These are phyloP conservation scores for Endoconidiophora polonica DNA, from an alignment of 2,329 filamentous ascomycete species.

Conservation along the genomic window DNA sequence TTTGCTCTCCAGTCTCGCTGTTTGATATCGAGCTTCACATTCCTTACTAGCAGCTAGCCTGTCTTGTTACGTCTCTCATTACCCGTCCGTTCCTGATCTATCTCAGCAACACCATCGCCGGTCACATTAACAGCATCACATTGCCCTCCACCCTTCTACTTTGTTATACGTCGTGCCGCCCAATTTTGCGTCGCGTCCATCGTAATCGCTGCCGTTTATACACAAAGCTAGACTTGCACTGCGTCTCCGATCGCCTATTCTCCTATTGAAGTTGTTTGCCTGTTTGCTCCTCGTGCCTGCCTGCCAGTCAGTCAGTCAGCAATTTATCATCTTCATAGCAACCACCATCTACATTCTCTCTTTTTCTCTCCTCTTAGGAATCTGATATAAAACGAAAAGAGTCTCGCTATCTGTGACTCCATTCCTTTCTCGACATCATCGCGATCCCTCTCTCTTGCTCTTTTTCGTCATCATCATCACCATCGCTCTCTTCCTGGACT, in stretches of 20 bases:
- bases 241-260: no score
- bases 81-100: not conserved
- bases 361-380: not conserved
- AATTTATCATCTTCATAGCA: no score
- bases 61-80: conserved; percentile 1
- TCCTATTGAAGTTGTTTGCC: not conserved
- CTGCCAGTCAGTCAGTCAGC: no score
- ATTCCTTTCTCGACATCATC: not conserved
- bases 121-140: not conserved
- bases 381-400: not conserved
- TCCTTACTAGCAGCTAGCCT: conserved; percentile 9
- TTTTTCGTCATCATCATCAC: not conserved
- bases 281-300: no score
- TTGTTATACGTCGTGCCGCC: no score
- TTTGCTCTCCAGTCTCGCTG: conserved; percentile 4
- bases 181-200: no score
- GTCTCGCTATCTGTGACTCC: not conserved
- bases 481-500: not conserved
- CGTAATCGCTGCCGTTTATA: not conserved
- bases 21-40: conserved; percentile 4
- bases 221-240: not conserved
- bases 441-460: conserved; percentile 1
- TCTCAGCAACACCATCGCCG: not conserved
- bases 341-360: no score
- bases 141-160: not conserved